phyloP scores from a whole-genome alignment of 2,329 filamentous ascomycete genomes.

The Penicillium glabrum region DNA sequence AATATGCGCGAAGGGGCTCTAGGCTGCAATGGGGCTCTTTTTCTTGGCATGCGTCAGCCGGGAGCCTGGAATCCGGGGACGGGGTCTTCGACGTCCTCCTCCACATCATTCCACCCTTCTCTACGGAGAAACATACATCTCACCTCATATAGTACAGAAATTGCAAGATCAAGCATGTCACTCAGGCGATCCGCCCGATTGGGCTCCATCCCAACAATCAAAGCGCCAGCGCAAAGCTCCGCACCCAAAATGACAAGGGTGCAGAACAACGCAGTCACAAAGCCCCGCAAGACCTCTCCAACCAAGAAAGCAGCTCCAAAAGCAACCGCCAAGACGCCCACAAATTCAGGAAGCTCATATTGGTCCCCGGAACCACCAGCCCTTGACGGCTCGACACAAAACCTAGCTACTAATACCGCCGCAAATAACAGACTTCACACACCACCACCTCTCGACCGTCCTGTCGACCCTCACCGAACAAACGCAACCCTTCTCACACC shows the following conservation, averaged over 20 bases:
- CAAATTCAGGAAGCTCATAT: slow-evolving; percentile 13
- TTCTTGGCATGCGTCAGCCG: slow-evolving; percentile 5
- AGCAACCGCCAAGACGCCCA: slow-evolving; percentile 5
- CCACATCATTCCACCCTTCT: background rate
- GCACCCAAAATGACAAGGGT: slow-evolving; percentile 22
- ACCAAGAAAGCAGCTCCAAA: slow-evolving; percentile 21
- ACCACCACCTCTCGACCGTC: slow-evolving; percentile 44
- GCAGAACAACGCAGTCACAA: slow-evolving; percentile 28
- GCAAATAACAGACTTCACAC: slow-evolving; percentile 48
- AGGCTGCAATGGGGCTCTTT: background rate
- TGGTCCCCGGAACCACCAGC: slow-evolving; percentile 21
- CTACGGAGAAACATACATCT: background rate
- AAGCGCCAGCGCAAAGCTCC: slow-evolving; percentile 20
- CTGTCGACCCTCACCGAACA: slow-evolving; percentile 49
- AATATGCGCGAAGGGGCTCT: background rate
- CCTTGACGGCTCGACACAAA: slow-evolving; percentile 27
- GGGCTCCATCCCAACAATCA: slow-evolving; percentile 28
- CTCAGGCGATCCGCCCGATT: slow-evolving; percentile 54
- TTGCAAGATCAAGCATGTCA: slow-evolving; percentile 43
- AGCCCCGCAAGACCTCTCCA: slow-evolving; percentile 27
- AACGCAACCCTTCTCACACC: slow-evolving; percentile 51
- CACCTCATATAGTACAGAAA: background rate
- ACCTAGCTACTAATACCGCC: slow-evolving; percentile 21
- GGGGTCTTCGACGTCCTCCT: background rate
- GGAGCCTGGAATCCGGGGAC: slow-evolving; percentile 6